Evolutionary conservation across 140 eudicot species (phyloP).

Genomic region (Oenanthe javanica): DNA sequence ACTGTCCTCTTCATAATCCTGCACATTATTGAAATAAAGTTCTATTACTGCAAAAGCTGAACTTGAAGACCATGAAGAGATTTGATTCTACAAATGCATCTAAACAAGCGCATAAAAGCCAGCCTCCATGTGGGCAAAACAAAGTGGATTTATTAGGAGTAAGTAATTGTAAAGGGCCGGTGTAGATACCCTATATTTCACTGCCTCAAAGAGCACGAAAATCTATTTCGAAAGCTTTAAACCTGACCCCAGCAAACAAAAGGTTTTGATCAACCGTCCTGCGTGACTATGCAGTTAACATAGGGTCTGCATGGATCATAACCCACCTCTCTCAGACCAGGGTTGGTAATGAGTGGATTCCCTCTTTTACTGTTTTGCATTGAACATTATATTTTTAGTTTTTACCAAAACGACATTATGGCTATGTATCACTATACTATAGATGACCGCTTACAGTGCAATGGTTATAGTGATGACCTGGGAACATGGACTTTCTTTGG

Average conservation of each 20-base stretch:
- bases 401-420: neutral
- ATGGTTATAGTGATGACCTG: neutral
- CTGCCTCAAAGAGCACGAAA: neutral
- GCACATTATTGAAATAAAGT: neutral
- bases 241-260: neutral
- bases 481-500: neutral
- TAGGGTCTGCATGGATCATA: neutral
- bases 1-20: conserved; percentile 4
- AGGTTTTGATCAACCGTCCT: neutral
- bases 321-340: neutral
- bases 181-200: neutral
- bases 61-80: too few relatives aligned
- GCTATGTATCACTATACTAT: neutral
- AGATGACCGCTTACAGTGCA: neutral
- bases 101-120: conserved; percentile 57
- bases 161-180: neutral
- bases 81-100: conserved; percentile 23
- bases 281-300: neutral
- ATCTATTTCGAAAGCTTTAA: neutral
- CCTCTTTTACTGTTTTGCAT: neutral
- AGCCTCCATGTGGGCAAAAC: conserved; percentile 45
- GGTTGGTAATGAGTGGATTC: neutral
- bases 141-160: conserved; percentile 15
- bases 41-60: neutral
- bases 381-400: too few relatives aligned